These are phyloP conservation scores for Dioszegia aurantiaca DNA, from an alignment of 768 basidiomycete species.

Conservation along the genomic window DNA sequence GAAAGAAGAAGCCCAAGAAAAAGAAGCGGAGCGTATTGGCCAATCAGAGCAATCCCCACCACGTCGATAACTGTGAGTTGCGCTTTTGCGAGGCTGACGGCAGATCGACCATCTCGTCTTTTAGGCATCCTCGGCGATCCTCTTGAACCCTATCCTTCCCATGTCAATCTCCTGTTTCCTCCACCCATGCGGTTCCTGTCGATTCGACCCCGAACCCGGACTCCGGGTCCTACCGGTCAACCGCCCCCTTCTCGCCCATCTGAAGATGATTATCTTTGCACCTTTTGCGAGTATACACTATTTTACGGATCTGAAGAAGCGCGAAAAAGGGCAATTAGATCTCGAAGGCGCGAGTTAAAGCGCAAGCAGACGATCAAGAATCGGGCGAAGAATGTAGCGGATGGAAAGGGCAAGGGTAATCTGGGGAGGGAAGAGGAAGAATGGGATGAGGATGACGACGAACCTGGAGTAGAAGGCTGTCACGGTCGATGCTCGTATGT, in stretches of 20 bases:
- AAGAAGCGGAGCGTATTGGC: slow-evolving; percentile 89
- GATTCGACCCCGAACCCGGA: slow-evolving; percentile 29
- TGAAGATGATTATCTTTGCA: slow-evolving; percentile 88
- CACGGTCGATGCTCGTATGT: slow-evolving; percentile 38
- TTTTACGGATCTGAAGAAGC: slow-evolving; percentile 80
- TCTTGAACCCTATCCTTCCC: slow-evolving; percentile 28
- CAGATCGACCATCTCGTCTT: slow-evolving; percentile 42
- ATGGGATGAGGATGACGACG: slow-evolving; percentile 29
- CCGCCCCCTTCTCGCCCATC: slow-evolving; percentile 48
- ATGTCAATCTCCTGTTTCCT: slow-evolving; percentile 41
- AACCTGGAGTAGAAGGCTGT: slow-evolving; percentile 20
- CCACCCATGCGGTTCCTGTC: slow-evolving; percentile 47
- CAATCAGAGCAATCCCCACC: slow-evolving; percentile 93
- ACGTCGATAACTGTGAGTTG: slow-evolving; percentile 70
- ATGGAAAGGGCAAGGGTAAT: slow-evolving; percentile 32
- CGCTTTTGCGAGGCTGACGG: slow-evolving; percentile 14
- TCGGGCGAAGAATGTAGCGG: slow-evolving; percentile 46
- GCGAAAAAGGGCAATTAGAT: slow-evolving; percentile 66
- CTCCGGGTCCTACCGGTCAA: slow-evolving; percentile 8
- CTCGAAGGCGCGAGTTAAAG: slow-evolving; percentile 70
- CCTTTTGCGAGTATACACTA: slow-evolving; percentile 86
- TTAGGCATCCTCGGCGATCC: slow-evolving; percentile 25
- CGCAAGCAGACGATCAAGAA: slow-evolving; percentile 34
- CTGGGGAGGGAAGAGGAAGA: slow-evolving; percentile 20
- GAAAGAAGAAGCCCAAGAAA: slow-evolving; percentile 64